phyloP scores from a whole-genome alignment of 768 basidiomycete genomes.

The Kwoniella sp. region DNA sequence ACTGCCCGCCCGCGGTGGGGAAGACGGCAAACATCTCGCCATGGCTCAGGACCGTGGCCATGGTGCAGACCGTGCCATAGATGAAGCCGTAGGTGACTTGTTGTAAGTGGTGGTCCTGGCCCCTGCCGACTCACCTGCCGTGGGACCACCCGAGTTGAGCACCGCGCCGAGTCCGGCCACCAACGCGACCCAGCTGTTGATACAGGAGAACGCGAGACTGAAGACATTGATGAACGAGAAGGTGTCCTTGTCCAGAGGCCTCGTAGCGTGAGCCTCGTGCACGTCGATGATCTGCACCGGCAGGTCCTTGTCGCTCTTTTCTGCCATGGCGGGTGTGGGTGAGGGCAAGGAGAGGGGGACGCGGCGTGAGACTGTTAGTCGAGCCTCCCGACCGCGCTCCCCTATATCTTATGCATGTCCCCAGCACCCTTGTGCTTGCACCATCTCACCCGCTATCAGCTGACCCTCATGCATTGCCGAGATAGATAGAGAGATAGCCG shows the following conservation, averaged over 20 bases:
- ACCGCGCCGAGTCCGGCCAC: slow-evolving; percentile 6
- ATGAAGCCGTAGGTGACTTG: slow-evolving; percentile 14
- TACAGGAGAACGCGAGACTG: slow-evolving; percentile 1
- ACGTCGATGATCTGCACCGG: too few species aligned
- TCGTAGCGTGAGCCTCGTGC: too few species aligned
- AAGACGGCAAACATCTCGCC: slow-evolving; percentile 21
- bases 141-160: slow-evolving; percentile 9
- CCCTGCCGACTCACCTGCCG: background rate
- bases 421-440: too few species aligned
- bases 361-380: too few species aligned
- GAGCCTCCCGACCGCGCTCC: too few species aligned
- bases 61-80: slow-evolving; percentile 7
- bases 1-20: slow-evolving; percentile 27
- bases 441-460: too few species aligned
- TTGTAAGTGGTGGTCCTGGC: background rate
- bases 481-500: too few species aligned
- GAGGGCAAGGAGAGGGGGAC: too few species aligned
- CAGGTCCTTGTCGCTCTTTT: too few species aligned
- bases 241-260: slow-evolving; percentile 1
- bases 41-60: slow-evolving; percentile 11
- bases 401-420: too few species aligned
- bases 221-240: slow-evolving; percentile 1
- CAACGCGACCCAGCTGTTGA: slow-evolving; percentile 11
- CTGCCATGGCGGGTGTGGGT: too few species aligned
- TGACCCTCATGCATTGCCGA: too few species aligned